Evolutionary conservation across 1,284 basidiomycete genomes (phyloP), one percentile per base, ranked within the genome.

Genomic region (Xanthoconium separans): DNA sequence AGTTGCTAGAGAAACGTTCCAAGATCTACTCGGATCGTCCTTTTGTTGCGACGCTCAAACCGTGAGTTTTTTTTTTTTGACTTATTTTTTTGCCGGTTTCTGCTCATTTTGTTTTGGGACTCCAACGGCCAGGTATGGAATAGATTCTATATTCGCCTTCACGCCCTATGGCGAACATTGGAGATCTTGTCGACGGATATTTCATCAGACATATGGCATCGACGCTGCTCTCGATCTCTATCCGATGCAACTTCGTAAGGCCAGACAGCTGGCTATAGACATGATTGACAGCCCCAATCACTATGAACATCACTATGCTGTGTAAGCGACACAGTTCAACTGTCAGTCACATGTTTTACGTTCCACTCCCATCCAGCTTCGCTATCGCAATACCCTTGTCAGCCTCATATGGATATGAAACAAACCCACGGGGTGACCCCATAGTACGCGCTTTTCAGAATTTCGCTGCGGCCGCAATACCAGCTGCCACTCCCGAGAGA

Each of bases 371-470:
- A 20, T 53, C 6, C 12, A 37, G 61, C 44, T 51, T 58, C 29
- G 7, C 36, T 3, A 10, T 45, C 1, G 46, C 53, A 9, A 18
- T 63, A 24, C 45, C 51, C 5, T 24, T 59, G 43, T 56, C 58
- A 18, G 48, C 51, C 31, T 46, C 48, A 6, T 63, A 63, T 46
- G 56, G 50, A 12, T 64, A 62, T 29, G 61, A 65, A 34, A 42
- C 58, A 12, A 47, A 27, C 11, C 12, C 47, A 4, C 44, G 45
- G 12, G 36, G 46, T 2, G 61, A 62, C 31, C 63, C 60, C 0
- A 31, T 62, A n/a, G 41, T 53, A 1, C 34, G n/a, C 9, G 6
- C 18, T 20, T 42, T 37, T 18, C 40, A 36, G 33, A 30, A n/a
- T 30, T 44, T 29, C 7, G 18, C 30, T 6, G n/a, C 13, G 8